Base-by-base conservation (phyloP, 169 alveolate genomes). In the Eimeria acervulina region DNA sequence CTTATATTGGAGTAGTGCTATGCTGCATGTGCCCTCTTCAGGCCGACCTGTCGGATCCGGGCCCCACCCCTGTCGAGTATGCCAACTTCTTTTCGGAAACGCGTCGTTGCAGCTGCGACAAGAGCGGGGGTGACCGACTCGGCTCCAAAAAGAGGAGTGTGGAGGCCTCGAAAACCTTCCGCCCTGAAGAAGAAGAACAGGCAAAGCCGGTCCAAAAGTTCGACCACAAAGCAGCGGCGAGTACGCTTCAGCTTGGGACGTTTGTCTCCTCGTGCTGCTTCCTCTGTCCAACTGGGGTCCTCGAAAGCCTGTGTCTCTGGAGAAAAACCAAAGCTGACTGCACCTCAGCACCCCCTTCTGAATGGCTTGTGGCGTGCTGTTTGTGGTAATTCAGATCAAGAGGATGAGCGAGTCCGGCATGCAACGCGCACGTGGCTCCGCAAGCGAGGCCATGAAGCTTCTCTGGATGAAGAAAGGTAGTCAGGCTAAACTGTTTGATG, bases 381-480 rank as follows among this genome's bases (percentile, higher is more conserved):
- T 2, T 68, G 78, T 28, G 78, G 44, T 68, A 44, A 13, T 42
- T 26, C 87, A 89, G 95, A 52, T 23, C 61, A 70, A 10, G 95
- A 90, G 31, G 59, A 74, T 28, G 44, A 47, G 23, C 89, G 95
- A 31, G 95, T 90, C 51, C 55, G 90, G 40, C 78, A 81, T 10
- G 95, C 95, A 6, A 47, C 83, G 42, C 74, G 95, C 70, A 90
- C 95, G 1, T 90, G 95, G 95, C 28, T 90, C 21, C 61, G 95
- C 23, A 70, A 90, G 44, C 89, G 72, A 6, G 95, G 95, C 90
- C 90, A 72, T 68, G 52, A 51, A 83, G 33, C 95, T n/a, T 26
- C 44, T 19, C 95, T 63, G 36, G 95, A 72, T 44, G 76, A 76
- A 6, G 63, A 28, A 21, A 83, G 89, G 95, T 90, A 68, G 19